phyloP scores from a whole-genome alignment of 2,329 filamentous ascomycete genomes.

The Ceratocystis colombiana region DNA sequence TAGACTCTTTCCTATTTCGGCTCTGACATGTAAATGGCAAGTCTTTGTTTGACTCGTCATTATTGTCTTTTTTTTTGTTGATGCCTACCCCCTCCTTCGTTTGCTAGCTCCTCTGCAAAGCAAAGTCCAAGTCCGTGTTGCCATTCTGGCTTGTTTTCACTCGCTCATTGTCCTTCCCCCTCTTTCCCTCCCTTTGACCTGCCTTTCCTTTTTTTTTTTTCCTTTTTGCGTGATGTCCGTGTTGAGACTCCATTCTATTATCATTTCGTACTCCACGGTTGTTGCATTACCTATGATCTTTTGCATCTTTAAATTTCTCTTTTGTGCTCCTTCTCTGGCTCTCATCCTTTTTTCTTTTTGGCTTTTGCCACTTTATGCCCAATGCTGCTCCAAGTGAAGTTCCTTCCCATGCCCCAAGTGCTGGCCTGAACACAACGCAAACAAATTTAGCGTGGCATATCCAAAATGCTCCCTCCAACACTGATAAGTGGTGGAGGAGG shows the following conservation, averaged over 20 bases:
- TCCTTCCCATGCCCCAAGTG: background rate
- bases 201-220: background rate
- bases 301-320: conserved; percentile 6
- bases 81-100: background rate
- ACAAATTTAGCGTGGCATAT: background rate
- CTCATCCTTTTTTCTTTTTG: background rate
- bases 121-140: background rate
- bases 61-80: background rate
- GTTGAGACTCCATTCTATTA: background rate
- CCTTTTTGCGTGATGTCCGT: background rate
- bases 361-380: conserved; percentile 4
- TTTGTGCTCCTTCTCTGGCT: background rate
- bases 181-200: background rate
- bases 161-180: background rate
- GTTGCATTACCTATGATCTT: background rate
- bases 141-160: background rate
- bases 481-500: background rate
- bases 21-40: background rate
- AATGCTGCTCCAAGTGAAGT: background rate
- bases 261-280: background rate
- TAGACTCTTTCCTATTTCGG: background rate
- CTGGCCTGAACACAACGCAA: background rate
- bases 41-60: no score
- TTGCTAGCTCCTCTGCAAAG: no score
- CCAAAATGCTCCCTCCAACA: background rate